phyloP scores from a whole-genome alignment of 2,329 filamentous ascomycete species.

The Fonsecaea erecta region DNA sequence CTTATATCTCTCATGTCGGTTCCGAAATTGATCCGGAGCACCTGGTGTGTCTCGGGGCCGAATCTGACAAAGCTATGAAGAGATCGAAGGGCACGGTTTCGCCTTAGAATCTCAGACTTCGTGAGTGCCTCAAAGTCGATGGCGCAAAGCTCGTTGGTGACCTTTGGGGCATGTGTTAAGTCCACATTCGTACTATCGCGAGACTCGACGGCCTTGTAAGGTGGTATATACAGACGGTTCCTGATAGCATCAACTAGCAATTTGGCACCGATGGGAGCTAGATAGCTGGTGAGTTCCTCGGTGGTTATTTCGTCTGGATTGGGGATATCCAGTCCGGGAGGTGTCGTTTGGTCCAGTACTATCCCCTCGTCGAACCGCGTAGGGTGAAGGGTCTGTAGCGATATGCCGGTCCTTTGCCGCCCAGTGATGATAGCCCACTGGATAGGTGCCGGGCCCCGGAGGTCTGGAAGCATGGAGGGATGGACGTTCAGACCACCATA shows the following conservation, averaged over 20 bases:
- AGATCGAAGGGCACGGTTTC: constrained; percentile 33
- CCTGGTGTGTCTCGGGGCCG: not conserved
- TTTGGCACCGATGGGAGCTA: constrained; percentile 69
- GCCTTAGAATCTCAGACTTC: constrained; percentile 59
- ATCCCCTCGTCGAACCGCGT: constrained; percentile 76
- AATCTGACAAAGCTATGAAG: constrained; percentile 14
- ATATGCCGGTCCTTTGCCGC: constrained; percentile 70
- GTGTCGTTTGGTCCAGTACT: constrained; percentile 71
- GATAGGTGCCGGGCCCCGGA: constrained; percentile 75
- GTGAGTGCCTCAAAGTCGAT: constrained; percentile 65
- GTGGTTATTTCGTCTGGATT: constrained; percentile 63
- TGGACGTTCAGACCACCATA: constrained; percentile 95
- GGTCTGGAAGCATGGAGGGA: constrained; percentile 84
- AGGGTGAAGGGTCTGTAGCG: constrained; percentile 83
- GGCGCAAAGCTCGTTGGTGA: constrained; percentile 66
- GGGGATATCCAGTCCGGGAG: constrained; percentile 59
- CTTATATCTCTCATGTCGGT: constrained; percentile 21
- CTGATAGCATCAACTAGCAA: constrained; percentile 72
- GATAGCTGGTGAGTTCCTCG: constrained; percentile 54
- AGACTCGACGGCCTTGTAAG: constrained; percentile 50
- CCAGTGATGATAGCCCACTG: constrained; percentile 77
- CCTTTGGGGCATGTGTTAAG: constrained; percentile 70
- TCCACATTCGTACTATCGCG: constrained; percentile 20
- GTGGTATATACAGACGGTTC: constrained; percentile 67
- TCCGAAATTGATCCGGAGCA: constrained; percentile 28